phyloP scores from a whole-genome alignment of 345 rosid species.

The Moricandia moricandioides region DNA sequence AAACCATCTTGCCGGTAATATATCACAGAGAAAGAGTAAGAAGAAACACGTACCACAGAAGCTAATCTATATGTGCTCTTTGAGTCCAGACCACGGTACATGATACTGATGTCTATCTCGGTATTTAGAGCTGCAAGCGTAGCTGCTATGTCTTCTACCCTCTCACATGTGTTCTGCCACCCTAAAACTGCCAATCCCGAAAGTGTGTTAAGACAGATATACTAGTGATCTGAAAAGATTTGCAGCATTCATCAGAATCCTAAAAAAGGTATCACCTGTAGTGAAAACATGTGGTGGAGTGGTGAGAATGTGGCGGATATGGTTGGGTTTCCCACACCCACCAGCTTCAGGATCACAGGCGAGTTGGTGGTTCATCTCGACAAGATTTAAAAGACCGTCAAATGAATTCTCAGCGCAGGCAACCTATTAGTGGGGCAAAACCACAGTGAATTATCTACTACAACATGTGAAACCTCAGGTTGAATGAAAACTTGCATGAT shows the following conservation, averaged over 20 bases:
- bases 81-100: constrained; percentile 79
- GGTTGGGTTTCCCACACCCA: constrained; percentile 88
- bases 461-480: not conserved
- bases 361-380: constrained; percentile 87
- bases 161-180: constrained; percentile 95
- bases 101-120: constrained; percentile 79
- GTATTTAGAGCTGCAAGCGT: constrained; percentile 73
- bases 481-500: not conserved
- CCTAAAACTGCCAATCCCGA: constrained; percentile 72
- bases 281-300: constrained; percentile 77
- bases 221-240: constrained; percentile 4
- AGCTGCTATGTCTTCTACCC: constrained; percentile 73
- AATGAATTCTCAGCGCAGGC: constrained; percentile 71
- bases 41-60: constrained; percentile 66
- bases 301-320: constrained; percentile 73
- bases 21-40: not conserved
- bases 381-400: constrained; percentile 70
- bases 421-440: constrained; percentile 43
- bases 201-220: not conserved
- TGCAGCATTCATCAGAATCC: not conserved
- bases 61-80: constrained; percentile 62
- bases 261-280: constrained; percentile 52
- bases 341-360: constrained; percentile 81
- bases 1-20: not conserved
- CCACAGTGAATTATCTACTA: not conserved